Evolutionary conservation across 371 early-diverging fungal genomes (phyloP).

Genomic region (Mortierella sp.): DNA sequence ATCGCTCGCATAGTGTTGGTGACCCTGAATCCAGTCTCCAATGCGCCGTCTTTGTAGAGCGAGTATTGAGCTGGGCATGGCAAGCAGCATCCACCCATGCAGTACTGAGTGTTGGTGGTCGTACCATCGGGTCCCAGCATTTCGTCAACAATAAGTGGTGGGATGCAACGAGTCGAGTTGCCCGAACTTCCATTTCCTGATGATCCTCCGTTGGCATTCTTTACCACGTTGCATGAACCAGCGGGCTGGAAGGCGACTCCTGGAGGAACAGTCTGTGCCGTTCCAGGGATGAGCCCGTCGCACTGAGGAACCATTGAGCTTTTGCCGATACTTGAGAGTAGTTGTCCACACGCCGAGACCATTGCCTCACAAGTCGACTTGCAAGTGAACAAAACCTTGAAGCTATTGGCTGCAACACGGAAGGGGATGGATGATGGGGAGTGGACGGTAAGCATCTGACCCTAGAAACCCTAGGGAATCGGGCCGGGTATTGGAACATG

Average conservation of each 20-base stretch:
- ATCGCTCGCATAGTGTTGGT: slow-evolving; percentile 63
- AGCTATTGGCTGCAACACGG: slow-evolving; percentile 11
- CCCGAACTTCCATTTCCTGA: not conserved
- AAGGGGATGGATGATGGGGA: not conserved
- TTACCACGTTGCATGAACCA: slow-evolving; percentile 41
- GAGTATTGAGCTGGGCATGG: slow-evolving; percentile 39
- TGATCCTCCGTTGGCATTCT: not conserved
- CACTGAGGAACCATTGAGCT: slow-evolving; percentile 59
- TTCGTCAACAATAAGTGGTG: slow-evolving; percentile 28
- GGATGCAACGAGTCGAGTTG: slow-evolving; percentile 18
- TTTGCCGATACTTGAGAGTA: slow-evolving; percentile 17
- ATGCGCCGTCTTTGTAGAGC: slow-evolving; percentile 62
- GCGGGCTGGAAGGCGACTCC: slow-evolving; percentile 55
- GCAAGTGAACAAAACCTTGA: slow-evolving; percentile 57
- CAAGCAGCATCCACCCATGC: slow-evolving; percentile 35
- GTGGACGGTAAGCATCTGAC: too few species aligned
- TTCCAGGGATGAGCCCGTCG: slow-evolving; percentile 31
- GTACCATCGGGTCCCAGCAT: slow-evolving; percentile 11
- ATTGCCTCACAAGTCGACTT: slow-evolving; percentile 60
- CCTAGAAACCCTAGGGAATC: too few species aligned
- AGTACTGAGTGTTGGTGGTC: slow-evolving; percentile 25
- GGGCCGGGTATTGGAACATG: too few species aligned
- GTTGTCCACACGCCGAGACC: slow-evolving; percentile 38
- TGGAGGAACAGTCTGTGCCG: slow-evolving; percentile 12
- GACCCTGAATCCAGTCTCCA: slow-evolving; percentile 58